A percentile compares a stretch with the other conserved stretches of the same genome.
Conservation (phyloP, 139 green algal species). For the Auxenochlorella protothecoides region DNA sequence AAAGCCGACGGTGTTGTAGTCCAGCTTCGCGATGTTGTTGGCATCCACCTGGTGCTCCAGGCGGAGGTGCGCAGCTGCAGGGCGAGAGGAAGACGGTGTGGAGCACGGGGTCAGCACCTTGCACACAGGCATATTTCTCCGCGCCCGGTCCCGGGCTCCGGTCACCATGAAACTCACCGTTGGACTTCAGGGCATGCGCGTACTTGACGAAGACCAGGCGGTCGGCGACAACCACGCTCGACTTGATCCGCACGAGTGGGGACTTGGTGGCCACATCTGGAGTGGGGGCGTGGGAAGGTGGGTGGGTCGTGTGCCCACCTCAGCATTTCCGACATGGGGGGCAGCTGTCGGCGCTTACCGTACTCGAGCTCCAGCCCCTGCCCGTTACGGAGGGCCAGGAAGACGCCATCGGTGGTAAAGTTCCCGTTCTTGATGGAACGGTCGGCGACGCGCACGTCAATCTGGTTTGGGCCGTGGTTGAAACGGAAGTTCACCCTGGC, state of each 20-base stretch:
- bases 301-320: background rate
- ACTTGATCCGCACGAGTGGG: constrained; percentile 2
- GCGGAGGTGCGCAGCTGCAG: too few relatives aligned
- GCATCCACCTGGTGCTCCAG: constrained; percentile 12
- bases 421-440: constrained; percentile 4
- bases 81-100: too few relatives aligned
- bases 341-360: background rate
- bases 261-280: constrained; percentile 6
- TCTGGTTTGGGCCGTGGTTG: constrained; percentile 12
- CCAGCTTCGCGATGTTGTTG: constrained; percentile 23
- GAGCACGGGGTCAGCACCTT: too few relatives aligned
- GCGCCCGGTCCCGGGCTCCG: too few relatives aligned
- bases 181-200: constrained; percentile 9
- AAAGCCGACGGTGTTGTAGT: constrained; percentile 8
- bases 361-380: background rate
- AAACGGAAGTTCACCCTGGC: constrained; percentile 4
- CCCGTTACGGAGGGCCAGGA: background rate
- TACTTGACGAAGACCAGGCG: constrained; percentile 3
- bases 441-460: constrained; percentile 13
- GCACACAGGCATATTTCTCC: too few relatives aligned
- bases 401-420: constrained; percentile 2
- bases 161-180: background rate
- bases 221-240: constrained; percentile 4
- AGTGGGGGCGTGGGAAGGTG: background rate
- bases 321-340: too few relatives aligned